Base-by-base conservation (phyloP, 2,329 filamentous ascomycete species). In the Nothophaeocryptopus gaeumannii region DNA sequence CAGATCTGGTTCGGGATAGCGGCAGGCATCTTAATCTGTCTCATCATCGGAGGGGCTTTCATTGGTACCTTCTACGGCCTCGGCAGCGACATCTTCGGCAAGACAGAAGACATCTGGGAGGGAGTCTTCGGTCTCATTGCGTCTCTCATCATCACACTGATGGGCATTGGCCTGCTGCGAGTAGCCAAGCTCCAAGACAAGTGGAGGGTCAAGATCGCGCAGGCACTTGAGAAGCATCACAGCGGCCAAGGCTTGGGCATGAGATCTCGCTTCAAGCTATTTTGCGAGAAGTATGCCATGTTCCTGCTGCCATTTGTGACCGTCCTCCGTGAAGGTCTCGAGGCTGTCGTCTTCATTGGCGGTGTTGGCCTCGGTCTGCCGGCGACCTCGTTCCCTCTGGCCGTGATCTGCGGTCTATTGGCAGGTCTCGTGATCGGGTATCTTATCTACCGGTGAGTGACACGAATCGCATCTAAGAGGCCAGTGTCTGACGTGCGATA, bases 301-400 rank as follows among this genome's bases (percentile, higher is more conserved):
- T 93, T 95, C 67, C 70, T 88, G 39, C 74, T 95, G 47, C 90
- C 90, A 1, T 95, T 95, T 70, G 78, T 95, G 65, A 95, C 89
- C 0, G 86, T 93, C n/a, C 72, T 95, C 11, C 78, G 90, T 32
- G 89, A 95, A 68, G 90, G 89, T 2, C 80, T 95, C 29, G 90
- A 96, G 67, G 88, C 86, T 0, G 85, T 95, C 32, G 80, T 95
- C 16, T 95, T 95, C 68, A 83, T 95, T 45, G 88, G 88, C 12
- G 90, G 89, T 14, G 89, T 96, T 4, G 85, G 86, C 2, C 83
- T 95, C 47, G 81, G 83, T 1, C 75, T 86, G 3, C 88, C 89
- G 0, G 88, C 88, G 2, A 81, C 79, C 5, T 78, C 89, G 0
- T 87, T 95, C 44, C 89, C 90, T 2, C 72, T 95, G 5, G 82